Base-by-base conservation (phyloP, 139 green algal genomes). In the Tetraselmis chui region DNA sequence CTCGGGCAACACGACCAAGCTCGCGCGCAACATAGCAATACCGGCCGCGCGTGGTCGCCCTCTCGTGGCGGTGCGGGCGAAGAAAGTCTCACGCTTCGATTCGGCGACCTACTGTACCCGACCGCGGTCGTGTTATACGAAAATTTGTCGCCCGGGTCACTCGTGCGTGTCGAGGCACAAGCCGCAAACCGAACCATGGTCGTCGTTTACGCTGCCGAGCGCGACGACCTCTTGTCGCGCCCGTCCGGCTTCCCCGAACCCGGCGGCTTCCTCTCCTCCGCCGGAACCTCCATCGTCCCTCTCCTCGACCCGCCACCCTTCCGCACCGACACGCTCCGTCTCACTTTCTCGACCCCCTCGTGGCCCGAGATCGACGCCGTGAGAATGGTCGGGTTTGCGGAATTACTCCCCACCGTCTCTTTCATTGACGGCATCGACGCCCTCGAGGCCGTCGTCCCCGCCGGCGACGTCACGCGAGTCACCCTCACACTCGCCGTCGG, bases 311-410 rank as follows among this genome's bases (percentile, higher is more conserved):
- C 74, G 74, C 5, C n/a, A 2, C 26, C 25, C 30, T 82, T 76
- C 78, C 28, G 27, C 11, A 30, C 78, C 78, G 45, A 82, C 28
- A 30, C 23, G 2, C 31, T 82, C 29, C 32, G 29, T 18, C 28
- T 82, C 31, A 31, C 32, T 30, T 82, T 82, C 78, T 23, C 32
- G 5, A 59, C 31, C 2, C n/a, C 78, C 78, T 29, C 28, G 24
- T 82, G 78, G 78, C 28, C 45, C 18, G 78, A 82, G 78, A 18
- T 82, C 31, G 78, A 82, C 78, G 78, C 78, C 78, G 45, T 82
- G 22, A 82, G 76, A 31, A 31, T 59, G 27, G 23, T 32, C n/a
- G 78, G 78, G 26, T 82, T 31, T 23, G 5, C 45, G 45, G 11
- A 67, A 18, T 18, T 67, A 18, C 78, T 82, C 2, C 28, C 32